Conservation (phyloP, 805 yeast genomes). For the Wickerhamiella domercqiae region DNA sequence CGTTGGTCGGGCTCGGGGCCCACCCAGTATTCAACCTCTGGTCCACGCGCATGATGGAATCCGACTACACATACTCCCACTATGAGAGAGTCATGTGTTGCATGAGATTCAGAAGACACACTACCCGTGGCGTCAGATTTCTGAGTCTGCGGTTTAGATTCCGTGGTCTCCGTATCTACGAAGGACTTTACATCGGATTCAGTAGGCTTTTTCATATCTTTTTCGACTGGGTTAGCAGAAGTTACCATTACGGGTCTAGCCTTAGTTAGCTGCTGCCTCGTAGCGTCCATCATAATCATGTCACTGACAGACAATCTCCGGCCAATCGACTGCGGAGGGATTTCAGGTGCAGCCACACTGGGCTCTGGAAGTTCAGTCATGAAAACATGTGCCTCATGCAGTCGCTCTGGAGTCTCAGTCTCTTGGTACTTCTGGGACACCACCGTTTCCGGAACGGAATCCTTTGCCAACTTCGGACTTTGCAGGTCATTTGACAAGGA, state of each 20-base stretch:
- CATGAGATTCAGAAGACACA: neutral
- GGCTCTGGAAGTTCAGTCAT: too few relatives aligned
- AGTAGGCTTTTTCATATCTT: neutral
- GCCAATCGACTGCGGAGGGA: neutral
- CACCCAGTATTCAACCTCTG: constrained; percentile 87
- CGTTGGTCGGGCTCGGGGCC: constrained; percentile 31
- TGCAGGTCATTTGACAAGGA: too few relatives aligned
- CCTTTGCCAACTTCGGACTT: too few relatives aligned
- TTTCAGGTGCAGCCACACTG: too few relatives aligned
- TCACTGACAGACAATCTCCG: neutral
- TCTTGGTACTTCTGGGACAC: too few relatives aligned
- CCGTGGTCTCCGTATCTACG: neutral
- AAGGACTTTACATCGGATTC: neutral
- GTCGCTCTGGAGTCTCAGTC: too few relatives aligned
- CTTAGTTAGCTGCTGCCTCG: constrained; percentile 7
- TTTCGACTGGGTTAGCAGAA: too few relatives aligned
- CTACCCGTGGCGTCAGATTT: neutral
- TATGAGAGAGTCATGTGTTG: constrained; percentile 26
- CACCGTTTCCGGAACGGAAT: too few relatives aligned
- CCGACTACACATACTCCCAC: constrained; percentile 83
- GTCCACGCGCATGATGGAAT: constrained; percentile 85
- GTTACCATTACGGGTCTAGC: constrained; percentile 10
- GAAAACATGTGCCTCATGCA: too few relatives aligned
- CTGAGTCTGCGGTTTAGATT: too few relatives aligned
- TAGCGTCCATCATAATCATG: constrained; percentile 12